phyloP scores from a whole-genome alignment of 2,329 filamentous ascomycete genomes.

The Xylariaceae sp. region DNA sequence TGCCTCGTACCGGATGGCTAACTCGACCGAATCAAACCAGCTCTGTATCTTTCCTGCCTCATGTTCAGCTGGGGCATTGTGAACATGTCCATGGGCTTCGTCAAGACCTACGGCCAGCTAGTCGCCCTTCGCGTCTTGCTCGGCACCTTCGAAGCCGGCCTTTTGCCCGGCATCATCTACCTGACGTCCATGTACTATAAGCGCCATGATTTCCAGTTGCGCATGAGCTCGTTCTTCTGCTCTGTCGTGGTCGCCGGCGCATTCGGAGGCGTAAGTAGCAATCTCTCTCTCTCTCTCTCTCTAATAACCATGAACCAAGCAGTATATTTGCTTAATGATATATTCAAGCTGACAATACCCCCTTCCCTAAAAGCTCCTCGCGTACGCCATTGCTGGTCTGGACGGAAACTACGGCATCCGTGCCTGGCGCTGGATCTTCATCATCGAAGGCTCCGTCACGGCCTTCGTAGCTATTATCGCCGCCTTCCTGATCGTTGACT shows the following conservation, averaged over 20 bases:
- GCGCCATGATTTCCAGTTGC: conserved; percentile 43
- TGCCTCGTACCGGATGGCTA: neutral
- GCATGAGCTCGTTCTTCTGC: conserved; percentile 40
- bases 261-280: conserved; percentile 35
- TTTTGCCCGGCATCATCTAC: conserved; percentile 43
- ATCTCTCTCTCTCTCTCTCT: neutral
- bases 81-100: conserved; percentile 43
- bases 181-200: conserved; percentile 46
- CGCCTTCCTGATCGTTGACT: conserved; percentile 45
- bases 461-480: conserved; percentile 29
- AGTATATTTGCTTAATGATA: neutral
- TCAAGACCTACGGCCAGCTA: conserved; percentile 36
- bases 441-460: conserved; percentile 39
- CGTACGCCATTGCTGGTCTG: conserved; percentile 43
- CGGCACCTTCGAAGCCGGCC: conserved; percentile 42
- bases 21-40: neutral
- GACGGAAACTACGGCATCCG: conserved; percentile 37
- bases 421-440: conserved; percentile 46
- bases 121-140: conserved; percentile 41
- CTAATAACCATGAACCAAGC: neutral
- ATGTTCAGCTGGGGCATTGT: conserved; percentile 43
- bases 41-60: conserved; percentile 33
- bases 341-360: neutral
- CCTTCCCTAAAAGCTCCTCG: conserved; percentile 34
- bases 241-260: conserved; percentile 39